Evolutionary conservation across 2,329 filamentous ascomycete species (phyloP).

Genomic region (Alternaria postmessia): DNA sequence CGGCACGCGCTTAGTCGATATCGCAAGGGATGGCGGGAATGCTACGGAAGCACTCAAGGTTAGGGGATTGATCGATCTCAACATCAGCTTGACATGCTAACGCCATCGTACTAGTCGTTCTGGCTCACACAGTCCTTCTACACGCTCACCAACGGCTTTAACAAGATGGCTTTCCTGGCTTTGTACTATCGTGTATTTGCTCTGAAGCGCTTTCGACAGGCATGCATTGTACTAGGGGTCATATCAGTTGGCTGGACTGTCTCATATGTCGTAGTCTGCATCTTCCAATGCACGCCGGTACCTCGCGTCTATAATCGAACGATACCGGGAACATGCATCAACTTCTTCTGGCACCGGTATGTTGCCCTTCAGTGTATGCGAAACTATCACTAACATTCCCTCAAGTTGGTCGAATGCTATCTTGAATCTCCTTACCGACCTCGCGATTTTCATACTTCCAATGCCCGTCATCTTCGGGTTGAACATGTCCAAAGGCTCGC

Average conservation of each 20-base stretch:
- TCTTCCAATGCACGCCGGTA: slow-evolving; percentile 36
- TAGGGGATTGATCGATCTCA: neutral
- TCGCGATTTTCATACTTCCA: slow-evolving; percentile 33
- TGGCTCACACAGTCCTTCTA: slow-evolving; percentile 36
- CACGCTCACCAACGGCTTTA: slow-evolving; percentile 34
- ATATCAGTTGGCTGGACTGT: slow-evolving; percentile 28
- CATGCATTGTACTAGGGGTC: slow-evolving; percentile 24
- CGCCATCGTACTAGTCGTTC: slow-evolving; percentile 26
- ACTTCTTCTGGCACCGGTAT: slow-evolving; percentile 33
- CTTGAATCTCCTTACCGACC: slow-evolving; percentile 30
- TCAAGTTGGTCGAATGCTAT: slow-evolving; percentile 31
- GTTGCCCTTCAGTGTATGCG: neutral
- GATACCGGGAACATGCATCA: slow-evolving; percentile 31
- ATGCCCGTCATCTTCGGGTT: slow-evolving; percentile 30
- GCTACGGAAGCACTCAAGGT: slow-evolving; percentile 29
- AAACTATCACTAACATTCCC: neutral
- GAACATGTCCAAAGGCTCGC: slow-evolving; percentile 30
- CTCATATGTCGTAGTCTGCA: slow-evolving; percentile 25
- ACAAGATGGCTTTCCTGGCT: slow-evolving; percentile 37
- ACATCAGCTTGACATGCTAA: neutral
- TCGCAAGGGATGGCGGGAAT: slow-evolving; percentile 27
- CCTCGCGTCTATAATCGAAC: slow-evolving; percentile 22
- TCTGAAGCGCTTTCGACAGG: slow-evolving; percentile 23
- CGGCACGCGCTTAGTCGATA: slow-evolving; percentile 26
- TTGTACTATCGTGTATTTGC: slow-evolving; percentile 39